Evolutionary conservation across 345 rosid species (phyloP).

Genomic region (Sonneratia caseolaris): DNA sequence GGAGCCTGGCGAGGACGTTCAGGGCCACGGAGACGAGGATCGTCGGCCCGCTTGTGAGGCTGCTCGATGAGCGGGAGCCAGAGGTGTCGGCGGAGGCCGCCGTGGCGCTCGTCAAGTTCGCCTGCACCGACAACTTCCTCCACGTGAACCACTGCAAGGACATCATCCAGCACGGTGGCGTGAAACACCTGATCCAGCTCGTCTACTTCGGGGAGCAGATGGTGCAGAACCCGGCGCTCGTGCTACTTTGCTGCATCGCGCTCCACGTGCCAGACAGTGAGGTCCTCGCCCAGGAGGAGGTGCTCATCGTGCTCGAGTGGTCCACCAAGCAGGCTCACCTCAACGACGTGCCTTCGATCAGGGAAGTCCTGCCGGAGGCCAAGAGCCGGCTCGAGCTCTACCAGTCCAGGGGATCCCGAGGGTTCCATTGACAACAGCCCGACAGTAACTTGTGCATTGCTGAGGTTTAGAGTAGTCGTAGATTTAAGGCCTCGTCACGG

Average conservation of each 20-base stretch:
- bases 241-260: constrained; percentile 13
- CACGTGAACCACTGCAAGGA: constrained; percentile 8
- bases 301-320: constrained; percentile 15
- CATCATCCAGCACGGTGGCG: constrained; percentile 11
- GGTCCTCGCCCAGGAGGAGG: constrained; percentile 13
- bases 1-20: constrained; percentile 59
- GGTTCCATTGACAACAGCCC: constrained; percentile 28
- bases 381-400: constrained; percentile 56
- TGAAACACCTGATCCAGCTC: constrained; percentile 11
- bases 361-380: constrained; percentile 46
- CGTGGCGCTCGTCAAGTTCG: constrained; percentile 12
- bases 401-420: constrained; percentile 59
- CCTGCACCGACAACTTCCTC: constrained; percentile 15
- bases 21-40: constrained; percentile 41
- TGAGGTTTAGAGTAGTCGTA: too few relatives aligned
- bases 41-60: constrained; percentile 20
- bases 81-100: constrained; percentile 14
- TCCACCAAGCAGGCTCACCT: constrained; percentile 59
- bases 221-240: constrained; percentile 8
- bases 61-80: constrained; percentile 7
- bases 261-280: constrained; percentile 12
- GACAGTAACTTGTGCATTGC: too few relatives aligned
- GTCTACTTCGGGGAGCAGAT: constrained; percentile 9
- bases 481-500: too few relatives aligned
- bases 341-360: constrained; percentile 26